These are phyloP conservation scores for Vachellia pachyceras DNA, from an alignment of 306 rosid species.

Conservation along the genomic window DNA sequence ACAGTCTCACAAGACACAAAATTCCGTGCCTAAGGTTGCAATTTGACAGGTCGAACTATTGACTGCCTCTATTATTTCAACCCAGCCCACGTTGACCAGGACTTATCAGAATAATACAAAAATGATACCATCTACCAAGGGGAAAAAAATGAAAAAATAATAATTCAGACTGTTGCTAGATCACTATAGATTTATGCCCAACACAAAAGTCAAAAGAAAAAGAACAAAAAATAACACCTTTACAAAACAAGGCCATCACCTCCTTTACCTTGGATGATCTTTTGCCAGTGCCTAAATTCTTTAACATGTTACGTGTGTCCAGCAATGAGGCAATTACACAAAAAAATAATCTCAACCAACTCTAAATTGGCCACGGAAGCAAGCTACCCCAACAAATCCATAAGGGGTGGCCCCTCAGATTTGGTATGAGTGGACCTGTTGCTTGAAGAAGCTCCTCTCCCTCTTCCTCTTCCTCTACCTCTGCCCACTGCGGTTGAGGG, in stretches of 20 bases:
- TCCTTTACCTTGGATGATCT: slow-evolving; percentile 39
- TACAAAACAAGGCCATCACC: slow-evolving; percentile 48
- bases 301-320: slow-evolving; percentile 46
- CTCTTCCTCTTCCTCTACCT: slow-evolving; percentile 87
- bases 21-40: slow-evolving; percentile 30
- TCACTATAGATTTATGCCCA: slow-evolving; percentile 51
- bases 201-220: not conserved
- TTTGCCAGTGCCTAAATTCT: slow-evolving; percentile 31
- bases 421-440: slow-evolving; percentile 58
- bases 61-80: slow-evolving; percentile 58
- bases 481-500: slow-evolving; percentile 84
- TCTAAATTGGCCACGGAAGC: slow-evolving; percentile 17
- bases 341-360: slow-evolving; percentile 47
- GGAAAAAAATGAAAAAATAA: slow-evolving; percentile 36
- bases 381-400: slow-evolving; percentile 80
- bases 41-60: slow-evolving; percentile 11
- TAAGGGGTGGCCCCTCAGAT: slow-evolving; percentile 76
- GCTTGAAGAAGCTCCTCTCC: slow-evolving; percentile 61
- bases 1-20: not conserved
- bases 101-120: slow-evolving; percentile 56
- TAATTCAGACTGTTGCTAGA: slow-evolving; percentile 42
- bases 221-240: slow-evolving; percentile 34
- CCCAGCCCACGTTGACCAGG: slow-evolving; percentile 51
- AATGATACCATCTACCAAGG: slow-evolving; percentile 41
- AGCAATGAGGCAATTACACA: slow-evolving; percentile 42